phyloP scores from a whole-genome alignment of 1,139 yeast genomes.

The Saccharomycopsis hybrid region DNA sequence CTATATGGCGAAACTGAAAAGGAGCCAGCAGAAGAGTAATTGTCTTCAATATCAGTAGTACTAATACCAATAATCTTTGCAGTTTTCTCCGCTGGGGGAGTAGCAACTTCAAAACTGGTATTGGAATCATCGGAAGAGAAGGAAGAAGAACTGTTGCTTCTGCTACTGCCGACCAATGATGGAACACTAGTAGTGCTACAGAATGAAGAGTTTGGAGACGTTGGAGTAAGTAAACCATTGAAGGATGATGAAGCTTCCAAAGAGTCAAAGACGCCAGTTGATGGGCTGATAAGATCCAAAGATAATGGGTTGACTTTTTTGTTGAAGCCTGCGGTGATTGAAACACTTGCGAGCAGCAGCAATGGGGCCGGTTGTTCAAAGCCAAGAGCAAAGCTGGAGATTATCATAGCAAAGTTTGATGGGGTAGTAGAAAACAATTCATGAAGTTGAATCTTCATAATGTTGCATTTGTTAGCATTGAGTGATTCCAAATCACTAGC shows the following conservation, averaged over 20 bases:
- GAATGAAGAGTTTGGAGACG: background rate
- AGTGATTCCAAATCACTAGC: background rate
- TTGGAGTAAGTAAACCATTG: conserved; percentile 3
- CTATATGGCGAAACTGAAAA: background rate
- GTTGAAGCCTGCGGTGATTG: conserved; percentile 2
- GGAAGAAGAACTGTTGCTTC: conserved; percentile 7
- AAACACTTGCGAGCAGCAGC: too few species aligned
- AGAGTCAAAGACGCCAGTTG: background rate
- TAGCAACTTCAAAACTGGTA: conserved; percentile 4
- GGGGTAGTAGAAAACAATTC: conserved; percentile 5
- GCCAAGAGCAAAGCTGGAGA: background rate
- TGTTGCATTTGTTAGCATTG: conserved; percentile 7
- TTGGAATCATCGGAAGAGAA: conserved; percentile 7
- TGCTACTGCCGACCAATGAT: background rate
- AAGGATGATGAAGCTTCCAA: background rate
- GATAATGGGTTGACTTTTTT: background rate
- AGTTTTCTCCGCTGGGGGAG: conserved; percentile 7
- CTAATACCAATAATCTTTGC: background rate
- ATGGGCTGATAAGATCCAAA: background rate
- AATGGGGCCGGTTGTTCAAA: background rate
- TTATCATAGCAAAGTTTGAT: background rate
- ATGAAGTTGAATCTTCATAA: conserved; percentile 3
- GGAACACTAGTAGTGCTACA: conserved; percentile 1
- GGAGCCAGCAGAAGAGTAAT: background rate
- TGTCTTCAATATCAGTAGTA: background rate